Percentiles rank a stretch among this genome's conserved stretches.
These are phyloP conservation scores for Ailanthus altissimus DNA, from an alignment of 345 rosid species.

Conservation along the genomic window DNA sequence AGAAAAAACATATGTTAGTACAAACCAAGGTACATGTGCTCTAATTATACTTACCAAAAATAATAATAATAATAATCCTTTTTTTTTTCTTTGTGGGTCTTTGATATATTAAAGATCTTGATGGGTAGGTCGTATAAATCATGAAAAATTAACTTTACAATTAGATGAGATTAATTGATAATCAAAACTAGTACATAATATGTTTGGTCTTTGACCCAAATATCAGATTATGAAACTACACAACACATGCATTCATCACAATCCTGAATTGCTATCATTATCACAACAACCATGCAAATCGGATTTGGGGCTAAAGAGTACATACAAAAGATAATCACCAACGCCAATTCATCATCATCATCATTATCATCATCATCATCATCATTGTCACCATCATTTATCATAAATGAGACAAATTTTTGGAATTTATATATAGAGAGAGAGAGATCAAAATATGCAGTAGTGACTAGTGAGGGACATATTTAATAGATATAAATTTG, in stretches of 20 bases:
- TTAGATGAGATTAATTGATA: background rate
- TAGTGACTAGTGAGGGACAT: background rate
- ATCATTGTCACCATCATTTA: slow-evolving; percentile 23
- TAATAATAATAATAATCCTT: too few species aligned
- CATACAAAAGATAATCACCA: slow-evolving; percentile 2
- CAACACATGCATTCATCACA: slow-evolving; percentile 9
- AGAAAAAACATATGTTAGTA: too few species aligned
- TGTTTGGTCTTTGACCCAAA: background rate
- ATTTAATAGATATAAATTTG: background rate
- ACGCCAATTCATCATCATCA: background rate
- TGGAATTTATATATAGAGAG: background rate
- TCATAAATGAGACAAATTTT: slow-evolving; percentile 26
- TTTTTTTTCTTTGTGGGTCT: too few species aligned
- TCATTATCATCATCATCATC: too few species aligned
- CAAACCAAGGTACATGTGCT: too few species aligned
- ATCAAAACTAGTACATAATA: too few species aligned
- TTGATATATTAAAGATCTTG: too few species aligned
- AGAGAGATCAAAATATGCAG: background rate
- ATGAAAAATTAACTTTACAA: background rate
- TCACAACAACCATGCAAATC: slow-evolving; percentile 33
- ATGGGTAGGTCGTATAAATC: too few species aligned
- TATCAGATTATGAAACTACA: slow-evolving; percentile 6
- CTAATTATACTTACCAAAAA: too few species aligned
- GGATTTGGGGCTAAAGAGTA: background rate
- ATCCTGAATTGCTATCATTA: slow-evolving; percentile 17